Evolutionary conservation across 1,139 yeast species (phyloP).

Genomic region (Kodamaea sp.): DNA sequence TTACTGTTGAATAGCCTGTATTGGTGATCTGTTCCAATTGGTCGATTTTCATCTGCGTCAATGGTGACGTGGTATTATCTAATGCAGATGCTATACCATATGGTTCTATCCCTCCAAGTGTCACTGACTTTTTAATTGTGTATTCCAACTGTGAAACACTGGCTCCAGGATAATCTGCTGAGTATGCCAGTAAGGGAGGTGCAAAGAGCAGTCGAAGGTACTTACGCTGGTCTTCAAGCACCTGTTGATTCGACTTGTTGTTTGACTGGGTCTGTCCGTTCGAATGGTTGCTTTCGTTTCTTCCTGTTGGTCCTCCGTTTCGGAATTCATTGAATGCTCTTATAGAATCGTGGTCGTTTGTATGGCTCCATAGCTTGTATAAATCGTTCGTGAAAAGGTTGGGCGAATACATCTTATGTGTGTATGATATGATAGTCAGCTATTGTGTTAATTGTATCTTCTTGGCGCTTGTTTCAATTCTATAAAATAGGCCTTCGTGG

Average conservation of each 20-base stretch:
- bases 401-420: constrained; percentile 46
- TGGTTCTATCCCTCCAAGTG: constrained; percentile 11
- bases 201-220: constrained; percentile 34
- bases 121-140: constrained; percentile 26
- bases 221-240: constrained; percentile 21
- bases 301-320: constrained; percentile 2
- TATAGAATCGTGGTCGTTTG: constrained; percentile 9
- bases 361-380: constrained; percentile 42
- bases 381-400: constrained; percentile 44
- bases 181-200: constrained; percentile 56
- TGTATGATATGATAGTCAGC: neutral
- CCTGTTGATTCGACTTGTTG: constrained; percentile 13
- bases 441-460: no score
- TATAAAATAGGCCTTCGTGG: no score
- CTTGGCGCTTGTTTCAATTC: no score
- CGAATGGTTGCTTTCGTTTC: constrained; percentile 6
- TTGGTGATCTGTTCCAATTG: constrained; percentile 44
- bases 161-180: constrained; percentile 54
- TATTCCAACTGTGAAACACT: constrained; percentile 31
- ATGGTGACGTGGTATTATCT: constrained; percentile 19
- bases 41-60: constrained; percentile 38
- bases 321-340: constrained; percentile 9
- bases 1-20: constrained; percentile 50
- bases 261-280: constrained; percentile 1
- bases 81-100: constrained; percentile 2